Evolutionary conservation across 164 flowering plant species (phyloP), one percentile per base, ranked within the genome.

Genomic region (Macadamia tetraphylla): DNA sequence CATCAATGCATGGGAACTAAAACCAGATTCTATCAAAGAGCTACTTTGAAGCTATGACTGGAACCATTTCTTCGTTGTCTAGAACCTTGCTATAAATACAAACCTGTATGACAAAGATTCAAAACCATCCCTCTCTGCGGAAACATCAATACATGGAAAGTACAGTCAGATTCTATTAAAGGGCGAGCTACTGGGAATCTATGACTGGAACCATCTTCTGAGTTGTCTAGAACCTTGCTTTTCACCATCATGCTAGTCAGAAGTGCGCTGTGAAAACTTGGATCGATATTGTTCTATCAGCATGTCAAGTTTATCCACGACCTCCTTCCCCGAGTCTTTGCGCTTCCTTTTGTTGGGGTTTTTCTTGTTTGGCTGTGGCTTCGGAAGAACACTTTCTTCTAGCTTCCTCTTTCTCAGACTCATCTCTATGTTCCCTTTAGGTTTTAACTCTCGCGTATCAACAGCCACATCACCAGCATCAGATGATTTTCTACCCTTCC

Each of bases 271-370:
- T 9, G 94, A 79, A 72, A 86, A 88, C 72, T 87, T 89, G 51
- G 86, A 69, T 69, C 77, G 75, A 75, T 91, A 94, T 49, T 82
- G 86, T 75, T 87, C 90, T 5, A 91, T 87, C 61, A 94, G 76
- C 84, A 69, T 66, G 77, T 94, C 97, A 29, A 94, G 92, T 59
- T 88, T 87, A 78, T 91, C 96, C 55, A 70, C 82, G 2, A 62
- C 70, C 62, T 84, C 93, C 6, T 69, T 67, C 14, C 86, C 90
- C 35, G 67, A 68, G 15, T 81, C 67, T 61, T 70, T 74, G 46
- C 51, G 81, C 52, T 62, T 81, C 43, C 76, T 80, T 57, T 66
- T 75, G 64, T 76, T 68, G 46, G 59, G 55, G 53, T 35, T 74
- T 31, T 70, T 76, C 61, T 40, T 23, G 14, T 67, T 78, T 53